A percentile compares a stretch with the other conserved stretches of the same genome.
phyloP scores from a whole-genome alignment of 306 rosid species.

The Spatholobus suberectus region DNA sequence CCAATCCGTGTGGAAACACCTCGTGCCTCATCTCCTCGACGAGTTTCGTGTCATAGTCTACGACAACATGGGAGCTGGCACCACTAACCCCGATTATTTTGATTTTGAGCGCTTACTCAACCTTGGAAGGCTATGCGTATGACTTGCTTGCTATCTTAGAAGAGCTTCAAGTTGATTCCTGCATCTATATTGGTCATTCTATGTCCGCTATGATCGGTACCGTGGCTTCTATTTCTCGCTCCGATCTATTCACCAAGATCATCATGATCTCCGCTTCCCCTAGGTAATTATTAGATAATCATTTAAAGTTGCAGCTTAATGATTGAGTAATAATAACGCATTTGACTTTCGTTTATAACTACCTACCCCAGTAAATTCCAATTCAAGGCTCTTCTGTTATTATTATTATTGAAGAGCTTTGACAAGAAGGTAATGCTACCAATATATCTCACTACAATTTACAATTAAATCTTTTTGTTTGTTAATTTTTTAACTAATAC shows the following conservation, averaged over 20 bases:
- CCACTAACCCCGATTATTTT: conserved; percentile 59
- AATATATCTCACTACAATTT: background rate
- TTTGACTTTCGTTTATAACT: conserved; percentile 28
- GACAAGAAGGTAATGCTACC: background rate
- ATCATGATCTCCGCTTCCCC: conserved; percentile 51
- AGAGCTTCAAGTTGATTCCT: conserved; percentile 45
- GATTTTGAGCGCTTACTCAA: conserved; percentile 50
- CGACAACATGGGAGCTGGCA: conserved; percentile 59
- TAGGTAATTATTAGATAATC: conserved; percentile 25
- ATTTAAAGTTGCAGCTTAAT: background rate
- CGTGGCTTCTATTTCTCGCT: conserved; percentile 50
- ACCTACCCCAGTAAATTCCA: background rate
- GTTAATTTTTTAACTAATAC: background rate
- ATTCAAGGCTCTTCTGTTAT: background rate
- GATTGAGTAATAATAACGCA: background rate
- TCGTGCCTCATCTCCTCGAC: conserved; percentile 53
- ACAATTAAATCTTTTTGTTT: background rate
- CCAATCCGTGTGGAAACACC: conserved; percentile 56
- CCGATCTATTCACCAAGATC: conserved; percentile 48
- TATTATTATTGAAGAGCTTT: background rate
- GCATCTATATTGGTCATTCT: conserved; percentile 51
- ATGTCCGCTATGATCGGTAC: conserved; percentile 53
- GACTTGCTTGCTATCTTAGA: conserved; percentile 51
- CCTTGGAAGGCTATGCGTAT: conserved; percentile 49
- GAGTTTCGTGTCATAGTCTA: conserved; percentile 49